phyloP scores from a whole-genome alignment of 2,329 filamentous ascomycete genomes.

The Cladosporium sp. region DNA sequence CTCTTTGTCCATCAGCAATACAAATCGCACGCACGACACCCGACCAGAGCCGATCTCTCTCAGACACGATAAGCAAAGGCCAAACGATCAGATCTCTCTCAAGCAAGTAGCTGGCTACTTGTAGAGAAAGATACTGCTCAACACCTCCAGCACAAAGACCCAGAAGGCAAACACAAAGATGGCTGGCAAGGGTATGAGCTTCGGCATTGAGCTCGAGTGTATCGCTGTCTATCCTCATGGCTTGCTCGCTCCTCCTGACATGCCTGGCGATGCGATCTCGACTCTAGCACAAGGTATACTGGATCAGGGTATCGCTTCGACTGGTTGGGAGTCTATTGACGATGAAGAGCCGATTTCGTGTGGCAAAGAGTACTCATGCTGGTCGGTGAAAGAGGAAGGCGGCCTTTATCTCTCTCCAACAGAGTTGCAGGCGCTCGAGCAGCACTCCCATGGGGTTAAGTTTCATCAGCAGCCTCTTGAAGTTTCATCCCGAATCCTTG shows the following conservation, averaged over 20 bases:
- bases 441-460: background rate
- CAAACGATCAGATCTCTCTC: background rate
- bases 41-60: too few species aligned
- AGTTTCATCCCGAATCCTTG: conserved; percentile 13
- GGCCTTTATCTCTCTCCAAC: conserved; percentile 1
- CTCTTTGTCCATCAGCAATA: too few species aligned
- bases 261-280: background rate
- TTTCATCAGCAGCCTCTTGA: conserved; percentile 8
- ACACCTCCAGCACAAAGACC: too few species aligned
- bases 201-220: conserved; percentile 23
- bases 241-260: background rate
- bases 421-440: background rate
- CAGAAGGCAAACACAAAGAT: too few species aligned
- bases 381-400: background rate
- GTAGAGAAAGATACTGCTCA: too few species aligned
- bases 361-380: background rate
- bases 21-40: too few species aligned
- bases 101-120: too few species aligned
- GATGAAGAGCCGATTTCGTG: background rate
- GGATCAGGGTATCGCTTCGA: background rate
- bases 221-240: conserved; percentile 12
- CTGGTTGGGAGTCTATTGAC: background rate
- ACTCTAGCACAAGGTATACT: background rate
- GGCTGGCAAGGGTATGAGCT: conserved; percentile 15
- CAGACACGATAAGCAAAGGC: background rate